phyloP scores from a whole-genome alignment of 225 moss, liverwort and hornwort genomes.

The Physcomitrellopsis africana region DNA sequence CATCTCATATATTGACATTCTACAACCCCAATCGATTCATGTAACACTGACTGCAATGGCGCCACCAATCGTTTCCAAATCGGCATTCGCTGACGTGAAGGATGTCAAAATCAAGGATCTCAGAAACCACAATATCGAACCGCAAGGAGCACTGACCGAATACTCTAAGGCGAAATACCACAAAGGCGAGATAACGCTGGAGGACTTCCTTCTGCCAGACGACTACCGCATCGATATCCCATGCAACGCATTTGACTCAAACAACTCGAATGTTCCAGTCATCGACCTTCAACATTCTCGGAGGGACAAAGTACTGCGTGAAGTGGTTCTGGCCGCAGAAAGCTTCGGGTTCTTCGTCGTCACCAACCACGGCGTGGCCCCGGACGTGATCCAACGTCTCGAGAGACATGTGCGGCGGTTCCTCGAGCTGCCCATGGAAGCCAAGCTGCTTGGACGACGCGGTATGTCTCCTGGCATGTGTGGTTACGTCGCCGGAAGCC shows the following conservation, averaged over 20 bases:
- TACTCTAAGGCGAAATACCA: constrained; percentile 26
- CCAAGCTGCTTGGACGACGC: constrained; percentile 18
- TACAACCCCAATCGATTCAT: background rate
- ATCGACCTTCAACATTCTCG: constrained; percentile 1
- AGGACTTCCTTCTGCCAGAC: constrained; percentile 15
- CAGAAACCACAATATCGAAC: constrained; percentile 19
- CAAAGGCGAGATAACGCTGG: constrained; percentile 20
- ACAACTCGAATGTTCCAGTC: background rate
- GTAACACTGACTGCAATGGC: background rate
- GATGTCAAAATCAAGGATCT: constrained; percentile 3
- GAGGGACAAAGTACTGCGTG: background rate
- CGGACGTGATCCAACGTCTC: constrained; percentile 19
- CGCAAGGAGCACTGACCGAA: constrained; percentile 23
- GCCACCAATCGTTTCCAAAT: background rate
- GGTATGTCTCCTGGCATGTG: constrained; percentile 19
- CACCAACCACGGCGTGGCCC: constrained; percentile 21
- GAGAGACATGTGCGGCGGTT: constrained; percentile 19
- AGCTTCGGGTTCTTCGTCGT: constrained; percentile 26
- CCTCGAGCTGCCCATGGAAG: constrained; percentile 30
- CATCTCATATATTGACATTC: background rate
- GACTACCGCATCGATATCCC: constrained; percentile 21
- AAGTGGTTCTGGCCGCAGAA: constrained; percentile 23
- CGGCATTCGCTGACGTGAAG: background rate
- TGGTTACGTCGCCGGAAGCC: constrained; percentile 29
- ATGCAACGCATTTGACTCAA: constrained; percentile 1